phyloP scores from a whole-genome alignment of 192 early-diverging fungal genomes.

The Coemansia erecta region DNA sequence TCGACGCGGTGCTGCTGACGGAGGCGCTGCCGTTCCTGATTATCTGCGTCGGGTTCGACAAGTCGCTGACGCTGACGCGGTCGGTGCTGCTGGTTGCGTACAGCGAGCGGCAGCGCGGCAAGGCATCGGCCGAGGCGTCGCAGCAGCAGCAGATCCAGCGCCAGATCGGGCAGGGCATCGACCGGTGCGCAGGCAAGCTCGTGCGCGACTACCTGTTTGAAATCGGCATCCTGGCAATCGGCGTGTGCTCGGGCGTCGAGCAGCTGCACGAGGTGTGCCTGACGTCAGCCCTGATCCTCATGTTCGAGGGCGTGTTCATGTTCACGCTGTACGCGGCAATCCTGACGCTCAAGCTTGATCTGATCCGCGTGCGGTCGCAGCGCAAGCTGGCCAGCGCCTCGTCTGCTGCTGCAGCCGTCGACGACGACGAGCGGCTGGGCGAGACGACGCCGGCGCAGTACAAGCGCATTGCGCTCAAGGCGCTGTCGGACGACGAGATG shows the following conservation, averaged over 20 bases:
- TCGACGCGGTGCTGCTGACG: constrained; percentile 70
- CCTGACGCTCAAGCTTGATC: constrained; percentile 84
- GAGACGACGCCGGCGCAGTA: constrained; percentile 56
- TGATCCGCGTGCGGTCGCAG: constrained; percentile 55
- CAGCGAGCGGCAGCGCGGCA: constrained; percentile 31
- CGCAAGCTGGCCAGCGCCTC: constrained; percentile 25
- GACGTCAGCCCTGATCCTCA: constrained; percentile 72
- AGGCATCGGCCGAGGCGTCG: constrained; percentile 1
- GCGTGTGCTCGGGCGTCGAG: constrained; percentile 70
- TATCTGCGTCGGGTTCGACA: constrained; percentile 89
- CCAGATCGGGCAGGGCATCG: constrained; percentile 65
- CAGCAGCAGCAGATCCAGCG: constrained; percentile 56
- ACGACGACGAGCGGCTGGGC: constrained; percentile 16
- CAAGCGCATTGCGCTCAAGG: constrained; percentile 59
- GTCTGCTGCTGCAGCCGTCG: too few species aligned
- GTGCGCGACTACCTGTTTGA: constrained; percentile 81
- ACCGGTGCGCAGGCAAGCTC: constrained; percentile 61
- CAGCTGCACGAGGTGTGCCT: constrained; percentile 82
- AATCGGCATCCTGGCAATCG: constrained; percentile 72
- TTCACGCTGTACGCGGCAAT: constrained; percentile 86
- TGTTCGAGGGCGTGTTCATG: constrained; percentile 79
- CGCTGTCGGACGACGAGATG: constrained; percentile 57
- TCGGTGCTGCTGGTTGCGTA: constrained; percentile 65
- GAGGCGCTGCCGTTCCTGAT: constrained; percentile 91
- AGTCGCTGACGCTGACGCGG: constrained; percentile 78